These are phyloP conservation scores for Sugiyamaella smithiae DNA, from an alignment of 805 yeast species.

Conservation along the genomic window DNA sequence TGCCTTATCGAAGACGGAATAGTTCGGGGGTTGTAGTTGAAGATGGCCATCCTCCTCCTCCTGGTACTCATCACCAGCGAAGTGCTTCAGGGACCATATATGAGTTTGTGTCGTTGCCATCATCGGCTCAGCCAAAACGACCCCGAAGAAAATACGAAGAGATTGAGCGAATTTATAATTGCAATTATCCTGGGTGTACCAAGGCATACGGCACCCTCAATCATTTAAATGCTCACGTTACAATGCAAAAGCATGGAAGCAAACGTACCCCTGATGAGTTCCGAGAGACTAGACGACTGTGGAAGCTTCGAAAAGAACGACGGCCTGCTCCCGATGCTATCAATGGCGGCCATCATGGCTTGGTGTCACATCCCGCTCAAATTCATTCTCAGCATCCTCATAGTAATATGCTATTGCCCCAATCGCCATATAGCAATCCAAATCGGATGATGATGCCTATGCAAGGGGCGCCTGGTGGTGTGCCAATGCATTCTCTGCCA, in stretches of 20 bases:
- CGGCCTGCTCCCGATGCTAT: conserved; percentile 15
- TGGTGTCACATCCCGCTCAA: background rate
- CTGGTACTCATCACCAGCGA: conserved; percentile 9
- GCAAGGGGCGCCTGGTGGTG: background rate
- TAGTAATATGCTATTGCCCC: background rate
- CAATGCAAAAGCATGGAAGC: conserved; percentile 52
- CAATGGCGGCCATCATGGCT: background rate
- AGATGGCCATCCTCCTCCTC: background rate
- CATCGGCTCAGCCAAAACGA: conserved; percentile 38
- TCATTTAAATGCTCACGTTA: conserved; percentile 56
- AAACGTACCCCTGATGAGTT: conserved; percentile 56
- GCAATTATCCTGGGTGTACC: conserved; percentile 46
- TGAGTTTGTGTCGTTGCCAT: conserved; percentile 30
- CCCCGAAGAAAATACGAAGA: conserved; percentile 55
- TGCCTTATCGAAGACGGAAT: no score
- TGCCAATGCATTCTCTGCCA: conserved; percentile 3
- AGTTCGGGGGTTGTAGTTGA: background rate
- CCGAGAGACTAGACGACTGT: conserved; percentile 45
- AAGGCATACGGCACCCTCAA: conserved; percentile 61
- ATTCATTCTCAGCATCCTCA: conserved; percentile 7
- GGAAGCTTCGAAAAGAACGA: conserved; percentile 40
- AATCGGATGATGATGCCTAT: conserved; percentile 1
- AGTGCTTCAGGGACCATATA: conserved; percentile 7
- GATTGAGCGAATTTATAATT: conserved; percentile 52
- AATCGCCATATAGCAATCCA: background rate